phyloP scores from a whole-genome alignment of 1,284 basidiomycete species.

The Cutaneotrichosporon sp. region DNA sequence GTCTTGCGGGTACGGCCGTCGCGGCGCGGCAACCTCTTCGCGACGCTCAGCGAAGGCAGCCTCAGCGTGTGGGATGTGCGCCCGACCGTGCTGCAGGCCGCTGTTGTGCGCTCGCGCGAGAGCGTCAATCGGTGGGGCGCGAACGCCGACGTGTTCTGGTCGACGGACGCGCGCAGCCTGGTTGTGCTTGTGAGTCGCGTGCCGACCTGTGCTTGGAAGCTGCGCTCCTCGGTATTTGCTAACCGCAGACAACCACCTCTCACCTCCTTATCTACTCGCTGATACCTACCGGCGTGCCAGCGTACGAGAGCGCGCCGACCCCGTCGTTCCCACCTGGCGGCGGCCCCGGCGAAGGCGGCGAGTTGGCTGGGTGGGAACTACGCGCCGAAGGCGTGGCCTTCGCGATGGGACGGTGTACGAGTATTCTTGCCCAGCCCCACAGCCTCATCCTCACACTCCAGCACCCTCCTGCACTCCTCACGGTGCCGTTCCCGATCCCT shows the following conservation, averaged over 20 bases:
- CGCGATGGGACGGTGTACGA: constrained; percentile 32
- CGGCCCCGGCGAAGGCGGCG: constrained; percentile 80
- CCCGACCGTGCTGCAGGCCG: constrained; percentile 70
- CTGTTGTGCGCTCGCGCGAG: constrained; percentile 65
- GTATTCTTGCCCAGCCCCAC: constrained; percentile 30
- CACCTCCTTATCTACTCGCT: constrained; percentile 72
- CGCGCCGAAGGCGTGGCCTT: constrained; percentile 55
- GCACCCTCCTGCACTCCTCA: constrained; percentile 37
- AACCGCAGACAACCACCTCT: constrained; percentile 63
- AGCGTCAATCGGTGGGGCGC: constrained; percentile 76
- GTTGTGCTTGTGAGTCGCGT: constrained; percentile 67
- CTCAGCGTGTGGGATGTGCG: constrained; percentile 77
- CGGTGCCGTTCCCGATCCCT: constrained; percentile 38
- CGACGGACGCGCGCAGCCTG: constrained; percentile 68
- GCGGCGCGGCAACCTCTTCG: constrained; percentile 71
- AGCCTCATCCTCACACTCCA: constrained; percentile 33
- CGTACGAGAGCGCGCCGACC: constrained; percentile 36
- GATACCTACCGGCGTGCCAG: constrained; percentile 55
- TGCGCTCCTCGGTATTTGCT: neutral
- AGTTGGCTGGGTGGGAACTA: constrained; percentile 69
- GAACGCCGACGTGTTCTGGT: constrained; percentile 69
- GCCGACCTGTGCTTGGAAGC: constrained; percentile 70
- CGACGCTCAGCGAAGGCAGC: constrained; percentile 61
- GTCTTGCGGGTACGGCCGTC: constrained; percentile 61
- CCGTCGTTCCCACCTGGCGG: constrained; percentile 58